These are phyloP conservation scores for Scolecobasidium constrictum DNA, from an alignment of 2,329 filamentous ascomycete species.

Conservation along the genomic window DNA sequence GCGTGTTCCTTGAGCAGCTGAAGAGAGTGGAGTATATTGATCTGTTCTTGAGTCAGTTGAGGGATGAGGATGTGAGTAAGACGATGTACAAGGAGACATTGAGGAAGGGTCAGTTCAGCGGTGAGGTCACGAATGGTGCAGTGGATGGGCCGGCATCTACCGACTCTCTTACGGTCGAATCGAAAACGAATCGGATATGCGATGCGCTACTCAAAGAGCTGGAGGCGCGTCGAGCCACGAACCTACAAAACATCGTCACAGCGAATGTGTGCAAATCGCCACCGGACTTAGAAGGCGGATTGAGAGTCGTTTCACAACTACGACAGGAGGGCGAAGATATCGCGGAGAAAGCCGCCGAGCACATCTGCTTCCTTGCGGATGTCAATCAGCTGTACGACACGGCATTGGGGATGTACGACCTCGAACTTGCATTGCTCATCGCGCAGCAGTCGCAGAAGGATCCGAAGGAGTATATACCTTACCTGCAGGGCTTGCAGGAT, in stretches of 20 bases:
- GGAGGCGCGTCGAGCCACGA: constrained; percentile 48
- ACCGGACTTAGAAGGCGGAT: constrained; percentile 76
- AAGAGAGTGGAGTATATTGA: constrained; percentile 75
- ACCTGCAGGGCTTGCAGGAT: constrained; percentile 76
- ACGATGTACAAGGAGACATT: constrained; percentile 84
- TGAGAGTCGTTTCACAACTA: constrained; percentile 67
- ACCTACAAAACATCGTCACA: constrained; percentile 85
- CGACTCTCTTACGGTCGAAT: constrained; percentile 14
- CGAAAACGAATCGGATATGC: constrained; percentile 81
- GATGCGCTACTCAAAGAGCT: constrained; percentile 69
- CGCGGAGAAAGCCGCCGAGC: constrained; percentile 82
- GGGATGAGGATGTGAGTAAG: constrained; percentile 84
- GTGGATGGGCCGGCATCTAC: background rate
- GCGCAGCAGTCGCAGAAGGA: constrained; percentile 96
- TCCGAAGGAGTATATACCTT: constrained; percentile 88
- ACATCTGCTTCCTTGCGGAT: constrained; percentile 95
- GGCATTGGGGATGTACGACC: constrained; percentile 79
- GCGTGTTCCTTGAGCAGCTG: constrained; percentile 73
- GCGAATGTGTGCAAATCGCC: constrained; percentile 89
- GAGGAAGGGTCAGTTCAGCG: background rate
- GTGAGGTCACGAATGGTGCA: background rate
- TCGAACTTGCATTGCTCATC: constrained; percentile 80
- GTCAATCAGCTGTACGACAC: constrained; percentile 86
- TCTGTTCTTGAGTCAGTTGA: constrained; percentile 75
- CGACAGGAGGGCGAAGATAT: constrained; percentile 55